phyloP scores from a whole-genome alignment of 352 stramenopile genomes.

The Globisporangium okanoganense region DNA sequence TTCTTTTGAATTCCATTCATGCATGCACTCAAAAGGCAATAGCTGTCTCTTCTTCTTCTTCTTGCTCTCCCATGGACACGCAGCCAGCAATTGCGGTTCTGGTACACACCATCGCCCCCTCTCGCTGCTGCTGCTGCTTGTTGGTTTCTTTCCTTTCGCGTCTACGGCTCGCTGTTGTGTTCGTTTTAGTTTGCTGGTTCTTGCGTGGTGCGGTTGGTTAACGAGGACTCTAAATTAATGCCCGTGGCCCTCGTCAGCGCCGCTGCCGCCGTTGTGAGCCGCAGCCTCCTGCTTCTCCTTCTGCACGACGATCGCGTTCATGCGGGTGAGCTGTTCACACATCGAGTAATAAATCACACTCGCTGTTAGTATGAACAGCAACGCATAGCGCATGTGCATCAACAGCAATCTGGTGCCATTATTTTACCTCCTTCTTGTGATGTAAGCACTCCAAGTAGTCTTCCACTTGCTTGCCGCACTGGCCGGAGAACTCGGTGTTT shows the following conservation, averaged over 20 bases:
- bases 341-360: background rate
- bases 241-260: slow-evolving; percentile 35
- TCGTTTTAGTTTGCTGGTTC: background rate
- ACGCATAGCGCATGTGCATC: too few species aligned
- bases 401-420: background rate
- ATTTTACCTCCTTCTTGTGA: slow-evolving; percentile 91
- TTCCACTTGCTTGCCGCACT: slow-evolving; percentile 85
- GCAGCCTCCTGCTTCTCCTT: slow-evolving; percentile 72
- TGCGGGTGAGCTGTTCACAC: slow-evolving; percentile 56
- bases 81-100: slow-evolving; percentile 8
- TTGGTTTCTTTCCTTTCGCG: background rate
- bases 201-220: background rate
- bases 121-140: slow-evolving; percentile 6
- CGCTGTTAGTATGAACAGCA: background rate
- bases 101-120: slow-evolving; percentile 4
- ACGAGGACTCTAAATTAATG: slow-evolving; percentile 34
- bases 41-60: background rate
- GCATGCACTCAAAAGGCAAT: slow-evolving; percentile 13
- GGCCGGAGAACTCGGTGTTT: slow-evolving; percentile 73
- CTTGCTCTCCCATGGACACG: background rate
- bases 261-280: slow-evolving; percentile 27
- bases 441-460: slow-evolving; percentile 96
- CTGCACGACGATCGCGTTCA: slow-evolving; percentile 80
- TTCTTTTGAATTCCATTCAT: slow-evolving; percentile 15
- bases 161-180: slow-evolving; percentile 1